Percentiles rank a stretch among this genome's conserved stretches.
Evolutionary conservation across 2,329 filamentous ascomycete genomes (phyloP).

Genomic region (Lachnellula suecica): DNA sequence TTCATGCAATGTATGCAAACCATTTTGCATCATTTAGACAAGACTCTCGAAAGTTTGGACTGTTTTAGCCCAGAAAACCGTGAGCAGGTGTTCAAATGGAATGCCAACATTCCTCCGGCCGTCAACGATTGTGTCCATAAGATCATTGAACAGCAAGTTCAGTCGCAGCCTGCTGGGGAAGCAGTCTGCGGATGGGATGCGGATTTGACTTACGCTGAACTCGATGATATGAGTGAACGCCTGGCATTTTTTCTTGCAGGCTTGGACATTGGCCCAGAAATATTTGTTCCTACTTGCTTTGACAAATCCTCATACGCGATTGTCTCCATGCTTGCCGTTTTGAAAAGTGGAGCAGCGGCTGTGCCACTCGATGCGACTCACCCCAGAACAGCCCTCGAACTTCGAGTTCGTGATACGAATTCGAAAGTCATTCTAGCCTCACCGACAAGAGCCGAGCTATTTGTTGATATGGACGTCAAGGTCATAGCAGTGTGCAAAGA

Average conservation of each 20-base stretch:
- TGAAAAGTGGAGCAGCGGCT: constrained; percentile 26
- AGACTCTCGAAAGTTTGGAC: constrained; percentile 3
- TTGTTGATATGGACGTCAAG: constrained; percentile 1
- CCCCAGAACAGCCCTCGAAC: constrained; percentile 24
- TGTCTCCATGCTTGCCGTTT: constrained; percentile 25
- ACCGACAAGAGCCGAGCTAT: not conserved
- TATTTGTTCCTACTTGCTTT: constrained; percentile 24
- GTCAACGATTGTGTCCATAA: constrained; percentile 7
- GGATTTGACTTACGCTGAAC: constrained; percentile 20
- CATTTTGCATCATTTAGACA: constrained; percentile 12
- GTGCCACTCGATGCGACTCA: constrained; percentile 30
- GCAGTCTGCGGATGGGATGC: constrained; percentile 31
- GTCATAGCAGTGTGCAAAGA: constrained; percentile 1
- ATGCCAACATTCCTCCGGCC: not conserved
- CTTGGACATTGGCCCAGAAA: constrained; percentile 16
- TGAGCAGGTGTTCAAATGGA: constrained; percentile 8
- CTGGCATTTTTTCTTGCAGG: constrained; percentile 17
- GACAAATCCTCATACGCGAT: constrained; percentile 28
- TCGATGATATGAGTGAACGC: constrained; percentile 16
- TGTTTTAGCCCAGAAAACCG: constrained; percentile 3
- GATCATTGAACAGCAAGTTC: not conserved
- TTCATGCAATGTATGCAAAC: constrained; percentile 38
- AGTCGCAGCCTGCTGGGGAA: not conserved
- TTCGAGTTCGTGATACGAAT: constrained; percentile 2
- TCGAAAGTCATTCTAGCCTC: constrained; percentile 5